A percentile compares a stretch with the other conserved stretches of the same genome.
Conservation (phyloP, 208 protist species). For the Leishmania mexicana region DNA sequence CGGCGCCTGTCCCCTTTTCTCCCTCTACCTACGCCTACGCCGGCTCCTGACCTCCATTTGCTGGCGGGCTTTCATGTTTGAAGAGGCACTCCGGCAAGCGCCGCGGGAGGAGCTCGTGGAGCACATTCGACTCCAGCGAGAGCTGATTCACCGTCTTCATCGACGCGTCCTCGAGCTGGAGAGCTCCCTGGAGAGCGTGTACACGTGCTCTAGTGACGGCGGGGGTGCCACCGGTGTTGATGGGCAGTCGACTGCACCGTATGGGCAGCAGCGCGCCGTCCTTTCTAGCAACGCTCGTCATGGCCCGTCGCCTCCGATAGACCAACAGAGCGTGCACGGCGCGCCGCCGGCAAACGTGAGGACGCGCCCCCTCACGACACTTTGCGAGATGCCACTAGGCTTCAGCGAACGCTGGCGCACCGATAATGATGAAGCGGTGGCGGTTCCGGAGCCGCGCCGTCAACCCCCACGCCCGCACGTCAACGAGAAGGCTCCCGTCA, state of each 20-base stretch:
- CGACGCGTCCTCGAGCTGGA: slow-evolving; percentile 58
- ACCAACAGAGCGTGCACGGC: background rate
- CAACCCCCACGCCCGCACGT: slow-evolving; percentile 1
- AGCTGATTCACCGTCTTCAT: slow-evolving; percentile 66
- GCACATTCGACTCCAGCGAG: slow-evolving; percentile 60
- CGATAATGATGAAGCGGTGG: background rate
- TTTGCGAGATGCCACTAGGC: background rate
- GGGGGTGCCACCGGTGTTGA: background rate
- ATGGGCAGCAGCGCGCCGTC: background rate
- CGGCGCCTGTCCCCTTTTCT: background rate
- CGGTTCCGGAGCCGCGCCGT: slow-evolving; percentile 21
- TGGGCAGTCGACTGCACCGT: background rate
- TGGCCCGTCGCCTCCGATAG: background rate
- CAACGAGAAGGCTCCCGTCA: background rate
- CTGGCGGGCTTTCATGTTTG: slow-evolving; percentile 14
- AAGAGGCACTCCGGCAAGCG: slow-evolving; percentile 40
- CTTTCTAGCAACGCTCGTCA: background rate
- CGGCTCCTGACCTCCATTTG: background rate
- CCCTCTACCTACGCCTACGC: background rate
- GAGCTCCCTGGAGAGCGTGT: slow-evolving; percentile 21
- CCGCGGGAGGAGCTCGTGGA: slow-evolving; percentile 58
- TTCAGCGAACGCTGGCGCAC: background rate
- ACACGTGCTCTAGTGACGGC: background rate
- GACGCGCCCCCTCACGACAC: background rate
- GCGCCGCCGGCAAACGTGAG: background rate